Percentiles rank a stretch among this genome's conserved stretches.
Evolutionary conservation across 2,329 filamentous ascomycete genomes (phyloP).

Genomic region (Hymenoscyphus infarciens): DNA sequence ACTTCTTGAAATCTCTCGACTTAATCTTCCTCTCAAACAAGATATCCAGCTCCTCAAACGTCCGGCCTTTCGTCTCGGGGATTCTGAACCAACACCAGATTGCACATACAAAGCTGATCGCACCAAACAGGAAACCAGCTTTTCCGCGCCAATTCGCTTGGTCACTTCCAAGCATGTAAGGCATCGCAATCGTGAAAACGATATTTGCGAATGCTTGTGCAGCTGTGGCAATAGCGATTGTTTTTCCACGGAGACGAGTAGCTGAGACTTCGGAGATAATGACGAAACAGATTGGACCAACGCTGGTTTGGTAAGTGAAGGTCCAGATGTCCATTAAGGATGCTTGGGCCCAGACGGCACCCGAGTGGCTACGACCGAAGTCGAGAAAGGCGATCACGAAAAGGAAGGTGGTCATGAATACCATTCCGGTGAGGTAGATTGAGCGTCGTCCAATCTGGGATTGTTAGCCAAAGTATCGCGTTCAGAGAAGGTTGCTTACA

Average conservation of each 20-base stretch:
- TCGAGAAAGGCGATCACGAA: slow-evolving; percentile 42
- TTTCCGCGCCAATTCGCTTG: slow-evolving; percentile 39
- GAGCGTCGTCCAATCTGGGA: slow-evolving; percentile 55
- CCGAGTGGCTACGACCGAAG: slow-evolving; percentile 1
- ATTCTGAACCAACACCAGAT: slow-evolving; percentile 51
- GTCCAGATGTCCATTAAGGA: too few relatives aligned
- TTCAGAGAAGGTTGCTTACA: slow-evolving; percentile 46
- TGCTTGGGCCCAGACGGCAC: too few relatives aligned
- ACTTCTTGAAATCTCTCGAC: slow-evolving; percentile 13
- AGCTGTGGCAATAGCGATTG: slow-evolving; percentile 17
- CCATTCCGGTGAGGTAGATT: slow-evolving; percentile 59
- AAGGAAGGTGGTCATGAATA: slow-evolving; percentile 51
- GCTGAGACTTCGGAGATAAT: slow-evolving; percentile 9
- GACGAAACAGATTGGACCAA: too few relatives aligned
- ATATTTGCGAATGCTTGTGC: slow-evolving; percentile 10
- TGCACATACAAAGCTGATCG: background rate
- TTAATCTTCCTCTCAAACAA: slow-evolving; percentile 19
- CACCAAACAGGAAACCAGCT: slow-evolving; percentile 39
- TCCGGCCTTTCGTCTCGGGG: slow-evolving; percentile 41
- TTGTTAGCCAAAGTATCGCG: slow-evolving; percentile 37
- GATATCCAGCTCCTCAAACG: slow-evolving; percentile 23
- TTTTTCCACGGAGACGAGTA: slow-evolving; percentile 27
- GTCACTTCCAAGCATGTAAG: slow-evolving; percentile 41
- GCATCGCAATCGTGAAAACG: slow-evolving; percentile 34
- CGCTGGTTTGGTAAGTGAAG: too few relatives aligned